Percentiles rank a stretch among this genome's conserved stretches.
Conservation (phyloP, 768 basidiomycete species). For the Dendrothele bispora region DNA sequence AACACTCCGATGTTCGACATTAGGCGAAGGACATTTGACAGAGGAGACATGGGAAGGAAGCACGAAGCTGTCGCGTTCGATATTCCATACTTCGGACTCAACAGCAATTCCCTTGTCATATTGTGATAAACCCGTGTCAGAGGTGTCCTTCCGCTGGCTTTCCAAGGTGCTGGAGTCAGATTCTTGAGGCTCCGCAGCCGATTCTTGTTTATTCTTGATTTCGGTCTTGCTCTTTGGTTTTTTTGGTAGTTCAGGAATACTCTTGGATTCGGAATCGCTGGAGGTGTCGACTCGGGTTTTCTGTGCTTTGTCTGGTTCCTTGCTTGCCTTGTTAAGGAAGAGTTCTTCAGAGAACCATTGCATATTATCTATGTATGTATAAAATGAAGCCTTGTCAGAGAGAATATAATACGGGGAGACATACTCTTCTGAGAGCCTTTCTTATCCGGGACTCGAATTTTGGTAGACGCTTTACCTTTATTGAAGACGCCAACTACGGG, state of each 20-base stretch:
- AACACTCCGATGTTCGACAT: background rate
- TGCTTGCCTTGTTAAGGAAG: constrained; percentile 38
- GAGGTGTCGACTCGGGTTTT: constrained; percentile 1
- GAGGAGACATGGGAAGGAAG: constrained; percentile 21
- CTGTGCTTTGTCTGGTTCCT: constrained; percentile 8
- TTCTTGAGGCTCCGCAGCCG: too few species aligned
- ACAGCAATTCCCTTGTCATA: too few species aligned
- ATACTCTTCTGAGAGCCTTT: too few species aligned
- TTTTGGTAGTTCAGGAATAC: too few species aligned
- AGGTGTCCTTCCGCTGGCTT: too few species aligned
- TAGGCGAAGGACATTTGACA: constrained; percentile 8
- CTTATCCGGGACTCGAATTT: constrained; percentile 25
- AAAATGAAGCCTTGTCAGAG: too few species aligned
- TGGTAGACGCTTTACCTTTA: constrained; percentile 63
- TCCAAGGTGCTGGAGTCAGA: too few species aligned
- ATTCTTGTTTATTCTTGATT: too few species aligned
- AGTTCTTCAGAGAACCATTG: constrained; percentile 53
- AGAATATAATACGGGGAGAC: too few species aligned
- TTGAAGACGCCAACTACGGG: constrained; percentile 57
- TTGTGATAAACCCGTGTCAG: too few species aligned
- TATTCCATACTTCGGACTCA: constrained; percentile 55
- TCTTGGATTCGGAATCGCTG: background rate
- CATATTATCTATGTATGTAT: too few species aligned
- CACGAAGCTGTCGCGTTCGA: constrained; percentile 40
- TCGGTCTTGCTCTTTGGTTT: too few species aligned